A percentile compares a stretch with the other conserved stretches of the same genome.
Evolutionary conservation across 73 alveolate genomes (phyloP).

Genomic region (Breviolum minutum): DNA sequence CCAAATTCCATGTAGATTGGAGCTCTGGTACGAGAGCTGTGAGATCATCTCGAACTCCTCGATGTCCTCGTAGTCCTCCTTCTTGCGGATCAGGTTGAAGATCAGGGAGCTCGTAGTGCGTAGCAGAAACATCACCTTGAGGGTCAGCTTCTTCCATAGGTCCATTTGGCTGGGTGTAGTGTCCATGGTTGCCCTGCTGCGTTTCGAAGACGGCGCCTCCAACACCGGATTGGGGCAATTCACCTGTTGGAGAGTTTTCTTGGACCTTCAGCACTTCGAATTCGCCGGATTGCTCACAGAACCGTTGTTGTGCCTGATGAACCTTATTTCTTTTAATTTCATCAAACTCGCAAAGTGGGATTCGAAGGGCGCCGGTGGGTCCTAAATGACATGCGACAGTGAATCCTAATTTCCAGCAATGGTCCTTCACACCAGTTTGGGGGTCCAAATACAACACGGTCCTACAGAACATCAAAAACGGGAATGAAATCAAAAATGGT

Average conservation of each 20-base stretch:
- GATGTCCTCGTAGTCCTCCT: not conserved
- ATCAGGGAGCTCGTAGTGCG: not conserved
- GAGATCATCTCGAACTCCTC: not conserved
- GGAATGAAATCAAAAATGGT: conserved; percentile 1
- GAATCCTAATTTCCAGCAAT: not conserved
- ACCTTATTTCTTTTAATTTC: too few species aligned
- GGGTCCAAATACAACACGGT: not conserved
- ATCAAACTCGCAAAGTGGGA: not conserved
- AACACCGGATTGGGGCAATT: not conserved
- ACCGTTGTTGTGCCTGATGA: not conserved
- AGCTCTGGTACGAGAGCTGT: not conserved
- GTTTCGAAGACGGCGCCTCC: not conserved
- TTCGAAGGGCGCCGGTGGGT: conserved; percentile 24
- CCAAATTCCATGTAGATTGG: not conserved
- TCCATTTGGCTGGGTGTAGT: too few species aligned
- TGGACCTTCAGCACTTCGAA: not conserved
- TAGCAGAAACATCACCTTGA: too few species aligned
- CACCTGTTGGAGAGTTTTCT: too few species aligned
- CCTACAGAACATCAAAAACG: not conserved
- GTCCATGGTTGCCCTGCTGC: not conserved
- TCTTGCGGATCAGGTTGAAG: too few species aligned
- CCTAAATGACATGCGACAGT: not conserved
- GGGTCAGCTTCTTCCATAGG: too few species aligned
- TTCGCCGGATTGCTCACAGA: too few species aligned
- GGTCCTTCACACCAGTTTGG: not conserved